Base-by-base conservation (phyloP, 352 stramenopile genomes). In the Pythium insidiosum region DNA sequence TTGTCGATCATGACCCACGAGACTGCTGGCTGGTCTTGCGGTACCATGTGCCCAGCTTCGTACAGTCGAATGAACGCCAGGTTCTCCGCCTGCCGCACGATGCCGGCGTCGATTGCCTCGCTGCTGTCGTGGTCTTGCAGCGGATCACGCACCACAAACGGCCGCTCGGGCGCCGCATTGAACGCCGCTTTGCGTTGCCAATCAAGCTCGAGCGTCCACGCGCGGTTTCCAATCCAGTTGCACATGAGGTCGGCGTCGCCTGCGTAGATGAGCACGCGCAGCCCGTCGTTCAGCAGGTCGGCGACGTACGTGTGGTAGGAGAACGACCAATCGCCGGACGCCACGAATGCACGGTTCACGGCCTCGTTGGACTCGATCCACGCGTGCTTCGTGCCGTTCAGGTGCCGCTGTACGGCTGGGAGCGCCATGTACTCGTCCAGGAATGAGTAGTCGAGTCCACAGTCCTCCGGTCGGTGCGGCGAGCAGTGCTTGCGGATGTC, bases 191-290 rank as follows among this genome's bases (percentile, higher is more conserved):
- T 69, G 34, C 86, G 74, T 12, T 47, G 53, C 92, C 92, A 98
- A 10, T 95, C 66, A 34, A 98, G 65, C 9, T 57, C 73, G 1
- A 79, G 51, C 5, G 85, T 95, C 88, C 88, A 97, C 5, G 88
- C 88, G 39, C 87, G 48, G 54, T 97, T 96, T 24, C 90, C 92
- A 24, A 97, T 56, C 65, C 93, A 97, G 56, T 98, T 97, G 68
- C 84, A 97, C 50, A 97, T 95, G 56, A 96, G 96, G 52, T 97
- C 92, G n/a, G 82, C 58, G 62, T 98, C 92, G 47, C 90, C 90
- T 18, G 84, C 81, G 11, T 33, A 33, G 9, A 33, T 15, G 28
- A 33, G 28, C 28, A 86, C 83, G 13, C 53, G 62, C 12, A 72
- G 24, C 4, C 36, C 50, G 19, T 61, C 50, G 22, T 69, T 50